phyloP scores from a whole-genome alignment of 441 rosid genomes.

The Populus hybrid region DNA sequence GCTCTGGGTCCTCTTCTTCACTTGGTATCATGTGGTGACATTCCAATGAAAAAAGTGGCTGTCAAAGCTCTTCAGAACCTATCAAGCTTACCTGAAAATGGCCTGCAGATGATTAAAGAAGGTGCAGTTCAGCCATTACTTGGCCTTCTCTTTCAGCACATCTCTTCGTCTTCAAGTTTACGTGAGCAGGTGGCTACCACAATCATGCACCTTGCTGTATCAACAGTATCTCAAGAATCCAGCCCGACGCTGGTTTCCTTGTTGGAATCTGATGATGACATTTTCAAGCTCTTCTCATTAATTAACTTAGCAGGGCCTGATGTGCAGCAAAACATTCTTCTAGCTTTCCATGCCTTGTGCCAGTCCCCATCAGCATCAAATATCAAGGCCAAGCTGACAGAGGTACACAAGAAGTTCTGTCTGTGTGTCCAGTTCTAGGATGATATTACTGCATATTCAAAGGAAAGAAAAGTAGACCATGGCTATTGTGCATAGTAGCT shows the following conservation, averaged over 20 bases:
- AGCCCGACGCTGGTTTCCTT: constrained; percentile 31
- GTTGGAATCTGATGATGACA: constrained; percentile 50
- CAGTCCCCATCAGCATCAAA: constrained; percentile 46
- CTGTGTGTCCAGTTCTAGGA: neutral
- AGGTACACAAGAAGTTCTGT: constrained; percentile 36
- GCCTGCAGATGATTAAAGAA: constrained; percentile 55
- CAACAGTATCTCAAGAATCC: constrained; percentile 48
- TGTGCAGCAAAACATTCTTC: constrained; percentile 51
- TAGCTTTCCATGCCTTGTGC: constrained; percentile 50
- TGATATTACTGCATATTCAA: neutral
- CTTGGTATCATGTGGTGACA: constrained; percentile 35
- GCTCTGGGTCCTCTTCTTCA: constrained; percentile 51
- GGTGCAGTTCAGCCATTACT: constrained; percentile 51
- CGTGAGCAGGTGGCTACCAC: constrained; percentile 49
- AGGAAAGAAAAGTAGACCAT: neutral
- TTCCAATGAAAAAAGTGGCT: constrained; percentile 39
- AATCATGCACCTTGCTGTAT: constrained; percentile 48
- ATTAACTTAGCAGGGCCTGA: constrained; percentile 44
- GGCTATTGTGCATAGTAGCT: neutral
- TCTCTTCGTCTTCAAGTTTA: constrained; percentile 35
- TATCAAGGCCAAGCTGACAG: constrained; percentile 41
- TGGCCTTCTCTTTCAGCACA: constrained; percentile 41
- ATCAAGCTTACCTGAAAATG: constrained; percentile 50
- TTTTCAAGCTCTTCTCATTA: constrained; percentile 47
- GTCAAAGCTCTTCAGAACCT: constrained; percentile 51